Evolutionary conservation across 148 eudicot genomes (phyloP).

Genomic region (Agrostemma githago): DNA sequence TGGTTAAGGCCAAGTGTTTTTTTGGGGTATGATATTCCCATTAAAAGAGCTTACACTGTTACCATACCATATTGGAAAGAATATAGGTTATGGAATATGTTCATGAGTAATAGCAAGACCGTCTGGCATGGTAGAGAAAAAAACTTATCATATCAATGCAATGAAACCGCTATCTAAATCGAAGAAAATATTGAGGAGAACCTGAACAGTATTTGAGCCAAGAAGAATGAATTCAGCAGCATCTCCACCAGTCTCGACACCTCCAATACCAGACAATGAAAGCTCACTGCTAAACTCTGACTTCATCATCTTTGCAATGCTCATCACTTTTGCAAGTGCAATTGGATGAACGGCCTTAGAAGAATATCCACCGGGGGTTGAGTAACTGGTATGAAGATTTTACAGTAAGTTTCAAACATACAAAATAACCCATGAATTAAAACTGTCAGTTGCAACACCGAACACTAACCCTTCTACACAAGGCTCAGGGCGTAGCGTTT

Average conservation of each 20-base stretch:
- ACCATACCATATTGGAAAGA: not conserved
- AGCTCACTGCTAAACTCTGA: constrained; percentile 60
- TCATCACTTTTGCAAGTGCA: constrained; percentile 99
- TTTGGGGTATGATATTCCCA: not conserved
- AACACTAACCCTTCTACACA: constrained; percentile 92
- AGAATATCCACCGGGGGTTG: constrained; percentile 98
- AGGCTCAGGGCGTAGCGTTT: constrained; percentile 90
- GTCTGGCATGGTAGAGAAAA: not conserved
- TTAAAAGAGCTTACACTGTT: not conserved
- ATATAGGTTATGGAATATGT: not conserved
- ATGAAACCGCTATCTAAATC: constrained; percentile 1
- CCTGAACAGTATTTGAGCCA: constrained; percentile 98
- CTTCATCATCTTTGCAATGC: constrained; percentile 93
- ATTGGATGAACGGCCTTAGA: constrained; percentile 95
- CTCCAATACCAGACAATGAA: constrained; percentile 96
- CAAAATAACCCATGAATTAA: not conserved
- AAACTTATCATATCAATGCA: not conserved
- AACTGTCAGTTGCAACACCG: not conserved
- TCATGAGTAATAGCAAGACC: not conserved
- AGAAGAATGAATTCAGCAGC: constrained; percentile 99
- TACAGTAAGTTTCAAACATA: not conserved
- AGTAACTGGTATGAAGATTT: constrained; percentile 50
- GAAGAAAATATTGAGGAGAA: constrained; percentile 21
- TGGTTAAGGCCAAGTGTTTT: not conserved
- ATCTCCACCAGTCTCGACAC: constrained; percentile 91